These are phyloP conservation scores for Mycena sp. DNA, from an alignment of 1,284 basidiomycete genomes.

Conservation along the genomic window DNA sequence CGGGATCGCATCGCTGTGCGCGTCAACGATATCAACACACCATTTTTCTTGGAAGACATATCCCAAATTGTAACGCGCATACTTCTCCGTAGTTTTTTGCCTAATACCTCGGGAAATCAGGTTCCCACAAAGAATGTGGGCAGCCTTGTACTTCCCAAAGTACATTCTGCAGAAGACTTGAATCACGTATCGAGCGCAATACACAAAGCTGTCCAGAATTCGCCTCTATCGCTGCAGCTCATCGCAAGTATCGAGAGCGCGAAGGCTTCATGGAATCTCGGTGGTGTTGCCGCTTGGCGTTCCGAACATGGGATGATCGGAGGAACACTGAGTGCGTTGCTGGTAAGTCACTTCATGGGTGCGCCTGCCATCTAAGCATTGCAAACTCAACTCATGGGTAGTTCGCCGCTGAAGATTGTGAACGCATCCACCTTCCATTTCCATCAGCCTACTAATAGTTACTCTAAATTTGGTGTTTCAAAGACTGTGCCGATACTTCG, in stretches of 20 bases:
- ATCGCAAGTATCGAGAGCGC: slow-evolving; percentile 88
- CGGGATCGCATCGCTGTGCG: slow-evolving; percentile 73
- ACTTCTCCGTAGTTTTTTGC: background rate
- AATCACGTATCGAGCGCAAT: slow-evolving; percentile 66
- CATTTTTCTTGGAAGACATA: slow-evolving; percentile 79
- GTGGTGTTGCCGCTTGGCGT: slow-evolving; percentile 73
- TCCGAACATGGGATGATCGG: slow-evolving; percentile 51
- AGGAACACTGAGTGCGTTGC: slow-evolving; percentile 65
- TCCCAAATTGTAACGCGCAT: slow-evolving; percentile 62
- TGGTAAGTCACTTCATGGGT: slow-evolving; percentile 52
- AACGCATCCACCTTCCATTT: slow-evolving; percentile 24
- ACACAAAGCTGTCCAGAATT: slow-evolving; percentile 41
- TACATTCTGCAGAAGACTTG: slow-evolving; percentile 75
- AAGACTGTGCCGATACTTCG: slow-evolving; percentile 88
- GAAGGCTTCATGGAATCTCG: slow-evolving; percentile 66
- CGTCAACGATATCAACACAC: slow-evolving; percentile 79
- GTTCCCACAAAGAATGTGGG: slow-evolving; percentile 57
- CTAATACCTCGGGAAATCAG: slow-evolving; percentile 46
- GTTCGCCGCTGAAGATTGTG: slow-evolving; percentile 94
- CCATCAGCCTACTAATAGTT: background rate
- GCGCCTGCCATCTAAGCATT: slow-evolving; percentile 18
- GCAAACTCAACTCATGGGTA: slow-evolving; percentile 41
- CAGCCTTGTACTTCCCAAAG: slow-evolving; percentile 82
- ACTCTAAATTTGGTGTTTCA: slow-evolving; percentile 17
- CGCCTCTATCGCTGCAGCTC: slow-evolving; percentile 55